Evolutionary conservation across 495 filamentous ascomycete genomes (phyloP).

Genomic region (Sporormia fimetaria): DNA sequence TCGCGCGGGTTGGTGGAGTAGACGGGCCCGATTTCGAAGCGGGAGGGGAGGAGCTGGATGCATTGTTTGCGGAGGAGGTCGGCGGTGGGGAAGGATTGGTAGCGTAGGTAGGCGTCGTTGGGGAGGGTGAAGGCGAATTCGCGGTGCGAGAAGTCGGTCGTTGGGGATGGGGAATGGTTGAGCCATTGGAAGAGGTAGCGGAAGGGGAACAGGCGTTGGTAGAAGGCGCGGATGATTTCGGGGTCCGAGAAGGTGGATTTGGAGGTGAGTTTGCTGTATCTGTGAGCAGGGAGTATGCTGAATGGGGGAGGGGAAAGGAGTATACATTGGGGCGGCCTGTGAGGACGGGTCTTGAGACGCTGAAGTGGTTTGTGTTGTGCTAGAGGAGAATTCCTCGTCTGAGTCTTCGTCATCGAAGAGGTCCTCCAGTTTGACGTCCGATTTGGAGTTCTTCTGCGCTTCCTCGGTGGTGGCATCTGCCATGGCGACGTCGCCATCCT

Average conservation of each 20-base stretch:
- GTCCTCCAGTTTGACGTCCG: constrained; percentile 64
- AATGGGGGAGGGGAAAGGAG: constrained; percentile 2
- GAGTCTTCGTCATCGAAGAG: constrained; percentile 69
- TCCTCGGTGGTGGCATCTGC: constrained; percentile 12
- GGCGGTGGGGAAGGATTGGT: constrained; percentile 75
- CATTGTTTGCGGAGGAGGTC: constrained; percentile 93
- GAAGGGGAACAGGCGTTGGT: constrained; percentile 92
- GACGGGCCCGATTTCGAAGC: constrained; percentile 95
- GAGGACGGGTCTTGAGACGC: constrained; percentile 33
- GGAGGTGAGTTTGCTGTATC: constrained; percentile 15
- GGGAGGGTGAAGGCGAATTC: constrained; percentile 91
- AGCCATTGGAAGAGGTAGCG: constrained; percentile 95
- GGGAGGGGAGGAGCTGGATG: constrained; percentile 69
- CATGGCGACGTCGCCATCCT: constrained; percentile 12
- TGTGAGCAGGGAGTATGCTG: not conserved
- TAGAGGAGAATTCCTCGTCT: constrained; percentile 64
- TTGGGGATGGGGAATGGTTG: constrained; percentile 79
- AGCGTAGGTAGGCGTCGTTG: constrained; percentile 82
- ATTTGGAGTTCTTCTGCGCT: constrained; percentile 22
- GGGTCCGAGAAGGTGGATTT: constrained; percentile 47
- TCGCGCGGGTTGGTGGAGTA: constrained; percentile 90
- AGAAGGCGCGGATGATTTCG: constrained; percentile 80
- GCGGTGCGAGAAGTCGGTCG: constrained; percentile 78
- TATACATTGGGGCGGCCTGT: constrained; percentile 33
- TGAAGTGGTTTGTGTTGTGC: constrained; percentile 37